Base-by-base conservation (phyloP, 2,329 filamentous ascomycete genomes). In the Hypomyces perniciosus region DNA sequence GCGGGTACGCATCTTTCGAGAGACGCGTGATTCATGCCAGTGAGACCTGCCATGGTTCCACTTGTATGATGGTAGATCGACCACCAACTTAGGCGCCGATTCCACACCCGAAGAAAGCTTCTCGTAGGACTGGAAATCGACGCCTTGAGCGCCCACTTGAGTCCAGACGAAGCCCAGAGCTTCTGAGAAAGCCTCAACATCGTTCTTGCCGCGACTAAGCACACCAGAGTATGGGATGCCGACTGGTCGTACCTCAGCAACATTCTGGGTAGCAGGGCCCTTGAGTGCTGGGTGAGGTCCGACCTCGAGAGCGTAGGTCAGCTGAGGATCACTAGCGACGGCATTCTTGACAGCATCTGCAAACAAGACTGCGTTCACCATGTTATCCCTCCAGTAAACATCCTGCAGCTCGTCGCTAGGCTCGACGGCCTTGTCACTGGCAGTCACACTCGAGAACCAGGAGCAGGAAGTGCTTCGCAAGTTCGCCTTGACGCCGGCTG, bases 241-340 rank as follows among this genome's bases (percentile, higher is more conserved):
- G 45, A 13, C 9, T 12, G n/a, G 8, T 7, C 13, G 29, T 29
- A 42, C 43, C 5, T 53, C 40, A 12, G 51, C 46, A 20, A 57
- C 33, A 7, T 73, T 74, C 60, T 76, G 71, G 49, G 71, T 71
- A 40, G 72, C 62, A 0, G 74, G 74, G 0, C 74, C 73, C 44
- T 72, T 69, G 4, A 78, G 66, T 0, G 72, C 73, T 1, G 73
- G 68, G 56, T 77, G 74, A 1, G 75, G 74, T 0, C 75, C 74
- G 5, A 77, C 56, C 55, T 78, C 75, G 6, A 67, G 31, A 8
- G 55, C 54, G 1, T 59, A 12, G 31, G 54, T 38, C 1, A 55
- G 8, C 3, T 31, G 9, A 5, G 12, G 8, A 38, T 43, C 35
- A 10, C 27, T n/a, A 7, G 41, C 45, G 2, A 52, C 39, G 2